Percentiles rank a stretch among this genome's conserved stretches.
These are phyloP conservation scores for Hylodesmum podocarpum DNA, from an alignment of 306 rosid species.

Conservation along the genomic window DNA sequence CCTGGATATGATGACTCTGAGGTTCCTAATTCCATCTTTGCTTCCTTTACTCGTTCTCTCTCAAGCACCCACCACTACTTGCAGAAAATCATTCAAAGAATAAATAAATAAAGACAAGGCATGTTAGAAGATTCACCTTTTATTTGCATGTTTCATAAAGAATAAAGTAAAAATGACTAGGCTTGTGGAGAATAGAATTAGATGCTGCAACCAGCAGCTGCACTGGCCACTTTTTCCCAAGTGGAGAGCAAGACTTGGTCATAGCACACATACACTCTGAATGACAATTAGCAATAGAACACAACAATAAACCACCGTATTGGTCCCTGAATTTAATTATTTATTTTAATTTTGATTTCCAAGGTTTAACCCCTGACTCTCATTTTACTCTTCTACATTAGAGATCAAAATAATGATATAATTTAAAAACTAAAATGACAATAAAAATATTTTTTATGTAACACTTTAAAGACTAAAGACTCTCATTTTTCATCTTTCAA, in stretches of 20 bases:
- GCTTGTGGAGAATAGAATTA: background rate
- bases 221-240: background rate
- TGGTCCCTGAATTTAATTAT: no score
- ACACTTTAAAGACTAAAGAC: no score
- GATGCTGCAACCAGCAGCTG: background rate
- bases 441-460: no score
- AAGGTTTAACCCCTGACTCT: no score
- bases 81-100: background rate
- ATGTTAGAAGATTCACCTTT: background rate
- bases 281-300: background rate
- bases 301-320: no score
- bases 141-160: background rate
- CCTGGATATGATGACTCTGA: constrained; percentile 28
- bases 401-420: no score
- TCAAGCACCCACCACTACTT: background rate
- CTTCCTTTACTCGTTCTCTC: background rate
- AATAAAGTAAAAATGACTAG: background rate
- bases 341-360: no score
- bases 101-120: background rate
- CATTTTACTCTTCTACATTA: no score
- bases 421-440: no score
- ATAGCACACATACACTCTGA: background rate
- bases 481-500: no score
- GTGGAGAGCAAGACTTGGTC: background rate
- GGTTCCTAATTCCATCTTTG: constrained; percentile 36